A percentile compares a stretch with the other conserved stretches of the same genome.
These are phyloP conservation scores for Actinomucor elegans DNA, from an alignment of 371 early-diverging fungal species.

Conservation along the genomic window DNA sequence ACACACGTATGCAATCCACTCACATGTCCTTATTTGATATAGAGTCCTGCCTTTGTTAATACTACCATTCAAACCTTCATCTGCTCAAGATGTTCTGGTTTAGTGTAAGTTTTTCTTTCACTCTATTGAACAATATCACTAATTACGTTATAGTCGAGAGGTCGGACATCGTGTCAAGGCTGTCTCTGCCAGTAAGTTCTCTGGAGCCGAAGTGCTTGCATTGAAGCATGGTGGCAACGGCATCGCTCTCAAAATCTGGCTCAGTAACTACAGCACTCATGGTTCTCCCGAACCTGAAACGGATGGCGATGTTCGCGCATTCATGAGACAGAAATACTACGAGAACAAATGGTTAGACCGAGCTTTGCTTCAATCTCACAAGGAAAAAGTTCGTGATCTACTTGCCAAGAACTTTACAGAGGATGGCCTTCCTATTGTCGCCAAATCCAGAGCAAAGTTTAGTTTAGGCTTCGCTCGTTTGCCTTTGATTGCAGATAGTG, in stretches of 20 bases:
- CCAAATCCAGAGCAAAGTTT: conserved; percentile 5
- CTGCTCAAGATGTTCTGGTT: conserved; percentile 64
- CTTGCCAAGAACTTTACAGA: conserved; percentile 13
- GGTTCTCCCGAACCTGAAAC: conserved; percentile 33
- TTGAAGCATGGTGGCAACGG: conserved; percentile 63
- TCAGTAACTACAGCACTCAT: conserved; percentile 18
- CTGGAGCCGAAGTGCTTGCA: conserved; percentile 53
- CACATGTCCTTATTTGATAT: background rate
- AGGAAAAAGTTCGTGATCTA: background rate
- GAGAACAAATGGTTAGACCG: conserved; percentile 42
- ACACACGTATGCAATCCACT: background rate
- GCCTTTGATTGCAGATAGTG: conserved; percentile 10
- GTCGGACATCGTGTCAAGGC: conserved; percentile 70
- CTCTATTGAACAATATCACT: no score
- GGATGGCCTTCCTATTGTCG: conserved; percentile 11
- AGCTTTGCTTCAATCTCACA: conserved; percentile 10
- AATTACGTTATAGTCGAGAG: conserved; percentile 62
- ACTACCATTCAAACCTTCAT: conserved; percentile 60
- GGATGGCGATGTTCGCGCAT: conserved; percentile 36
- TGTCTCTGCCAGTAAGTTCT: conserved; percentile 63
- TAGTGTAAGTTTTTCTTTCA: conserved; percentile 47
- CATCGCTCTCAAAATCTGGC: conserved; percentile 38
- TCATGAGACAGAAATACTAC: conserved; percentile 45
- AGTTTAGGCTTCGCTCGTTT: conserved; percentile 5
- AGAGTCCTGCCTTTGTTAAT: conserved; percentile 67